These are phyloP conservation scores for Penicillium cosmopolitanum DNA, from an alignment of 495 filamentous ascomycete species.

Conservation along the genomic window DNA sequence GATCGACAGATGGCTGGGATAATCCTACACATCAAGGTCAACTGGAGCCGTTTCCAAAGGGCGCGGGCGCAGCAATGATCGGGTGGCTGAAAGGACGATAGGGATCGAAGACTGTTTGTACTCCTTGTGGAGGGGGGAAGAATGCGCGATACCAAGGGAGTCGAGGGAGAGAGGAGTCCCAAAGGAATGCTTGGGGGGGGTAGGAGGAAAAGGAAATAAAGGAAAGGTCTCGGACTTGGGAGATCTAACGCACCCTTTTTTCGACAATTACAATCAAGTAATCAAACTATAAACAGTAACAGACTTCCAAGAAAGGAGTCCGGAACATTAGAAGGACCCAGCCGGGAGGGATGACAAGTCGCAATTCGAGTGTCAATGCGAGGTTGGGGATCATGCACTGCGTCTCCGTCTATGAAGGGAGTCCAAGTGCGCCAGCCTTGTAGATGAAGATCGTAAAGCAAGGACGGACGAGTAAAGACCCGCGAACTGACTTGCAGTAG, in stretches of 20 bases:
- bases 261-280: constrained; percentile 18
- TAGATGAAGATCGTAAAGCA: constrained; percentile 35
- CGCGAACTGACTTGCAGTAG: constrained; percentile 20
- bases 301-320: constrained; percentile 25
- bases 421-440: constrained; percentile 20
- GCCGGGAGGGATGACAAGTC: constrained; percentile 27
- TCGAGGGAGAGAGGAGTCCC: constrained; percentile 17
- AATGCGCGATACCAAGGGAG: constrained; percentile 37
- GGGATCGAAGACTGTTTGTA: constrained; percentile 14
- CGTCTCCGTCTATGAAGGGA: constrained; percentile 21
- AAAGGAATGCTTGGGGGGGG: constrained; percentile 42
- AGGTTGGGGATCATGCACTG: constrained; percentile 8
- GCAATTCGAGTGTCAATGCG: constrained; percentile 28
- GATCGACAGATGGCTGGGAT: constrained; percentile 32
- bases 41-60: constrained; percentile 22
- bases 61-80: constrained; percentile 9
- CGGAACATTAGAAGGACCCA: constrained; percentile 23
- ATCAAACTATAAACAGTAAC: constrained; percentile 37
- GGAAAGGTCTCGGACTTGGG: constrained; percentile 16
- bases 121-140: constrained; percentile 9
- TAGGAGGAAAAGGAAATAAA: constrained; percentile 1
- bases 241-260: constrained; percentile 21
- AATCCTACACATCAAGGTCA: constrained; percentile 34
- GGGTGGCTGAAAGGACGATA: constrained; percentile 18
- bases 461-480: constrained; percentile 37